A percentile compares a stretch with the other conserved stretches of the same genome.
Evolutionary conservation across 2,329 filamentous ascomycete species (phyloP).

Genomic region (Aspergillus luchuensis): DNA sequence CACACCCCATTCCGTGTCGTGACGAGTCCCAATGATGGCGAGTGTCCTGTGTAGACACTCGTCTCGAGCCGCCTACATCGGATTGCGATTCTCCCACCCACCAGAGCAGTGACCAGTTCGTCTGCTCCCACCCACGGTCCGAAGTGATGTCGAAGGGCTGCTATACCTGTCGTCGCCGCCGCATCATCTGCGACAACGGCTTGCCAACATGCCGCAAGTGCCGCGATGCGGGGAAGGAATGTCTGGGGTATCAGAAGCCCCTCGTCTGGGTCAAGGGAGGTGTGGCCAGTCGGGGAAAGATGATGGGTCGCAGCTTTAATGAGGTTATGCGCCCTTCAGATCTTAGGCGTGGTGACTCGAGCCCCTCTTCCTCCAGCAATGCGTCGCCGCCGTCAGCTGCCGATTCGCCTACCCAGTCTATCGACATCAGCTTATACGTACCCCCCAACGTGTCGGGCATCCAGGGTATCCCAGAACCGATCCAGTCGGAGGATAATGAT

Average conservation of each 20-base stretch:
- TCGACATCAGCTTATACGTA: neutral
- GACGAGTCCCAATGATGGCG: constrained; percentile 20
- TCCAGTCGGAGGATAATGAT: neutral
- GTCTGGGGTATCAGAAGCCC: constrained; percentile 46
- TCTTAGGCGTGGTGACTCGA: neutral
- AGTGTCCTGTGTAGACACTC: constrained; percentile 21
- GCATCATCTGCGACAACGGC: constrained; percentile 48
- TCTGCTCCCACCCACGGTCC: neutral
- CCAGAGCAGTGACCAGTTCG: neutral
- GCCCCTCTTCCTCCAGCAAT: neutral
- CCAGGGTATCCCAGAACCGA: neutral
- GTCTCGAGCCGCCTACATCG: constrained; percentile 16
- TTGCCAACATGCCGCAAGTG: constrained; percentile 47
- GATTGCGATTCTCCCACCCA: neutral
- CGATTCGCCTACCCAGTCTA: constrained; percentile 2
- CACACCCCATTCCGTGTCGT: neutral
- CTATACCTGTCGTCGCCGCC: constrained; percentile 48
- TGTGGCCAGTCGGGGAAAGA: constrained; percentile 48
- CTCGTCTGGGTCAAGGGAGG: constrained; percentile 48
- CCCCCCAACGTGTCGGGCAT: neutral
- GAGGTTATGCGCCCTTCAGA: constrained; percentile 31
- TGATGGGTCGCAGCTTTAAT: constrained; percentile 57
- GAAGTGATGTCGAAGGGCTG: constrained; percentile 44
- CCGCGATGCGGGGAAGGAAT: constrained; percentile 46
- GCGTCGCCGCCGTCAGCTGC: neutral